Evolutionary conservation across 2,329 filamentous ascomycete genomes (phyloP).

Genomic region (Epichloe elymi): DNA sequence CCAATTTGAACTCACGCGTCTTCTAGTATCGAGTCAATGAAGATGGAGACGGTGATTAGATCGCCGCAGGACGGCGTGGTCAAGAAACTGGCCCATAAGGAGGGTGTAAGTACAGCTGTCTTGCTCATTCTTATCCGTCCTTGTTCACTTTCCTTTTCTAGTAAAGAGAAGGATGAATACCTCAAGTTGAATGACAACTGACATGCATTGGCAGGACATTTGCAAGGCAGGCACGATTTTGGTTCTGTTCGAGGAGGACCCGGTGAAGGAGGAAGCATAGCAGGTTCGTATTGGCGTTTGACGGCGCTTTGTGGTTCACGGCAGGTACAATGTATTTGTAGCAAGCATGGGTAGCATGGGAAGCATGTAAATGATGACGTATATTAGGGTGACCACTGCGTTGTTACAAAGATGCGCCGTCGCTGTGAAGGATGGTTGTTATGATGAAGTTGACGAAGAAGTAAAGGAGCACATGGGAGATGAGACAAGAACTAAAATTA

Average conservation of each 20-base stretch:
- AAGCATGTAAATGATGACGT: slow-evolving; percentile 1
- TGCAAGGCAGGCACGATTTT: slow-evolving; percentile 66
- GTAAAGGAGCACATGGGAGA: neutral
- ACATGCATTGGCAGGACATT: slow-evolving; percentile 42
- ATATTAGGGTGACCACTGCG: neutral
- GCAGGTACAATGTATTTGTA: neutral
- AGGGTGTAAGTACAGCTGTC: slow-evolving; percentile 45
- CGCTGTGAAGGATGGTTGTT: neutral
- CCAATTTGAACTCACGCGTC: neutral
- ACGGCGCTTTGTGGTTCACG: slow-evolving; percentile 2
- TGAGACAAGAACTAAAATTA: neutral
- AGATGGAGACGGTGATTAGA: slow-evolving; percentile 77
- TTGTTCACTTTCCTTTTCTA: neutral
- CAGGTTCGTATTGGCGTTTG: slow-evolving; percentile 8
- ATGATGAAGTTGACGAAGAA: neutral
- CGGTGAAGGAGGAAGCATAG: slow-evolving; percentile 16
- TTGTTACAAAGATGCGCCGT: neutral
- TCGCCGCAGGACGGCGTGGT: slow-evolving; percentile 61
- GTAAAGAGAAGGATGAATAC: no score
- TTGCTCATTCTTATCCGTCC: neutral
- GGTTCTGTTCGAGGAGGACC: slow-evolving; percentile 54
- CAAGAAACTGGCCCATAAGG: slow-evolving; percentile 59
- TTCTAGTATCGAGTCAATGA: slow-evolving; percentile 67
- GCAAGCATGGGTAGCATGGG: no score
- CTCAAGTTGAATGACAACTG: neutral